Evolutionary conservation across 192 early-diverging fungal genomes (phyloP), one percentile per base, ranked within the genome.

Genomic region (Haplosporangium gracile): DNA sequence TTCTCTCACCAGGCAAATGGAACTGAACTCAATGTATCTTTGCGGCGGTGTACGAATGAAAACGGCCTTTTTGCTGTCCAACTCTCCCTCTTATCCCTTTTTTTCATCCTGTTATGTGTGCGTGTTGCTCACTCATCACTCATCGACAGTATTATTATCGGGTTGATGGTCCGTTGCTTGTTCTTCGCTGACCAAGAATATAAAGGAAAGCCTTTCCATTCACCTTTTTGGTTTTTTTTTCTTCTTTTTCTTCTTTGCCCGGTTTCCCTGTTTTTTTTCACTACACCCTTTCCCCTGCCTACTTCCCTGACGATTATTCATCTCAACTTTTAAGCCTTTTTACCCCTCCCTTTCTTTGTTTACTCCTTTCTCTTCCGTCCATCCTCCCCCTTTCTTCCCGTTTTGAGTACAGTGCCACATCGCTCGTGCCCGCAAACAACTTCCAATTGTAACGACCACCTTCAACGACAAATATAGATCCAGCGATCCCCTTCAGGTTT

Each of bases 391-490:
- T 70, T 65, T 32, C 60, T 26, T 65, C 60, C 60, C 60, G 60
- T 65, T 65, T 65, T 65, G 60, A 13, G 10, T 32, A 65, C 60
- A 65, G 60, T 65, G 60, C 60, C 60, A 65, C 60, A 65, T 65
- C 60, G 26, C 60, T 65, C 29, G 10, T 65, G 13, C 60, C 13
- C 60, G 60, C 29, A 65, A 65, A 65, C n/a, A 15, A 29, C 60
- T 65, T 65, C 2, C 60, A 65, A 65, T 65, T 65, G 60, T 32
- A 65, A 65, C 60, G 60, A 65, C 60, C 60, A 26, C 8, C n/a
- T 9, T 26, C 55, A 65, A 65, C 60, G 60, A 65, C 60, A 65
- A 65, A 65, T 65, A 65, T 65, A 65, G 60, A 65, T 65, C 60
- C 4, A 26, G 9, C 8, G 11, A 53, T 22, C 16, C 55, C 55